These are phyloP conservation scores for Cordyceps pruinosa DNA, from an alignment of 2,329 filamentous ascomycete species.

Conservation along the genomic window DNA sequence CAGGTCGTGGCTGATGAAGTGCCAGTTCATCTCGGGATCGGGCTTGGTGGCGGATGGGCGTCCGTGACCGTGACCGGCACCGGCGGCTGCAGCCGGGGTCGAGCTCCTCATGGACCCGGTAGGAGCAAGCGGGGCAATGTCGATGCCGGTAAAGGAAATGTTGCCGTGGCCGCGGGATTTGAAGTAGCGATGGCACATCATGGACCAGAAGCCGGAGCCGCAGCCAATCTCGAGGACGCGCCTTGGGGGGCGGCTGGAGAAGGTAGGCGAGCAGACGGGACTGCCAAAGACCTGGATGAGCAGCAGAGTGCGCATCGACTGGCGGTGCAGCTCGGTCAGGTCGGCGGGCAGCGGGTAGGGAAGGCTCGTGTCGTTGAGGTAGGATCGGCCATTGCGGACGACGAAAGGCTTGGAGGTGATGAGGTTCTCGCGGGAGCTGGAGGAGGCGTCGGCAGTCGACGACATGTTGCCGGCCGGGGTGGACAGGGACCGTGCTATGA, in stretches of 20 bases:
- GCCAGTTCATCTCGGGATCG: slow-evolving; percentile 75
- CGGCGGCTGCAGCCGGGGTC: slow-evolving; percentile 24
- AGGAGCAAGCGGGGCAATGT: slow-evolving; percentile 65
- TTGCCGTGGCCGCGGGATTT: slow-evolving; percentile 58
- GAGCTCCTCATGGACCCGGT: slow-evolving; percentile 26
- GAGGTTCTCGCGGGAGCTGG: slow-evolving; percentile 36
- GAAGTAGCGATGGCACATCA: slow-evolving; percentile 78
- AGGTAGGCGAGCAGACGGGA: slow-evolving; percentile 65
- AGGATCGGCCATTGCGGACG: slow-evolving; percentile 72
- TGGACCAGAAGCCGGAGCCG: slow-evolving; percentile 83
- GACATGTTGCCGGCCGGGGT: slow-evolving; percentile 34
- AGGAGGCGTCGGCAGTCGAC: slow-evolving; percentile 36
- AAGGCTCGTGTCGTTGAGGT: slow-evolving; percentile 65
- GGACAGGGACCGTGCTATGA: slow-evolving; percentile 15
- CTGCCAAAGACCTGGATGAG: slow-evolving; percentile 74
- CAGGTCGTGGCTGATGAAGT: slow-evolving; percentile 81
- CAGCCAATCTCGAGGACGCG: slow-evolving; percentile 83
- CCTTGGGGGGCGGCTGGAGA: slow-evolving; percentile 60
- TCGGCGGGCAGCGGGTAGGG: slow-evolving; percentile 86
- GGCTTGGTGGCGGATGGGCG: slow-evolving; percentile 36
- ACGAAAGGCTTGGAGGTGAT: slow-evolving; percentile 50
- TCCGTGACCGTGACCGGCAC: slow-evolving; percentile 20
- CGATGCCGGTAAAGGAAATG: slow-evolving; percentile 74
- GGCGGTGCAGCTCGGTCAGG: slow-evolving; percentile 77
- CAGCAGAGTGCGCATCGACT: slow-evolving; percentile 76